Base-by-base conservation (phyloP, 176 grass and related monocot genomes). In the Aechmea fasciata region DNA sequence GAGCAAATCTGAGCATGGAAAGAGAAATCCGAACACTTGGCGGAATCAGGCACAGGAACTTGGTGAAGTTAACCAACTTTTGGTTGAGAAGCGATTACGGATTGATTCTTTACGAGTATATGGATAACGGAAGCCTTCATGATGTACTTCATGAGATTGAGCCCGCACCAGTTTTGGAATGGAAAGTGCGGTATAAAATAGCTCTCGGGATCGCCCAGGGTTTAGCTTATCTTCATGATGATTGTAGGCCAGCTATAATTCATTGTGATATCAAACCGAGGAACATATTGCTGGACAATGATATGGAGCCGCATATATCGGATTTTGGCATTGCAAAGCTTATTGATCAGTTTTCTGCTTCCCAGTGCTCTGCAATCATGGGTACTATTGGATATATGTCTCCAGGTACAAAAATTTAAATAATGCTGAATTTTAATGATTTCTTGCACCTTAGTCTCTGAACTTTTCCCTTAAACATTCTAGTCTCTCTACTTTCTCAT, bases 301-400 rank as follows among this genome's bases (percentile, higher is more conserved):
- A 87, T 19, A 87, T 84, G 88, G 86, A 83, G 68, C 81, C 92
- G 2, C 85, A 89, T 70, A 91, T 96, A 41, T 91, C 92, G 50
- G 92, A 96, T 79, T 96, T 96, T 82, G 92, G 92, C 70, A 87
- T 91, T 29, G 88, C 91, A 11, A 96, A 87, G 77, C 67, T 95
- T 25, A 75, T 96, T 53, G 77, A 85, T 52, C 76, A 78, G n/a
- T 71, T 71, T 70, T 75, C 85, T 66, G 71, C 52, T 75, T 73
- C 81, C 29, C 13, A 82, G 47, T 85, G 82, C 17, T 82, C 84
- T 76, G 84, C 87, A 41, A 65, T 90, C 10, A 52, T 87, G 65
- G 91, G 91, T n/a, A 96, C 91, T 28, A 25, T 81, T 50, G 91
- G 91, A 52, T 96, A 87, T 80, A 87, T 95, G 65, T 81, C 91